These are phyloP conservation scores for Dictyostelium capitatum DNA, from an alignment of 78 protist species.

Conservation along the genomic window DNA sequence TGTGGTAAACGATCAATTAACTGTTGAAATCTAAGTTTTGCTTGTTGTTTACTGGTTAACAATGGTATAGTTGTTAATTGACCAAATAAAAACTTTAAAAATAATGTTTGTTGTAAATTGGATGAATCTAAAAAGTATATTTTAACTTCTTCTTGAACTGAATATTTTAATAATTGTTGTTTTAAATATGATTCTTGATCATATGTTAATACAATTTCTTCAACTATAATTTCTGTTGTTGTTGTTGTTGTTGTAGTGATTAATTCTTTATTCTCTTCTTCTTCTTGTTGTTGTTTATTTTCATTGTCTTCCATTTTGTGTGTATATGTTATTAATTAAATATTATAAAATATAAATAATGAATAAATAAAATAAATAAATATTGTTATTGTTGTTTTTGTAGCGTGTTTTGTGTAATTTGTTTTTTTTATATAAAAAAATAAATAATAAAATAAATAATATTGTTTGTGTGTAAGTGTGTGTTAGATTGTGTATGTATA, in stretches of 20 bases:
- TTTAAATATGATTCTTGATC: constrained; percentile 80
- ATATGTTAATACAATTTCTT: constrained; percentile 24
- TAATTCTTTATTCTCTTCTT: too few species aligned
- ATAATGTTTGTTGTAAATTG: constrained; percentile 30
- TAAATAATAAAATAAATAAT: too few species aligned
- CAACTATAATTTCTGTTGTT: background rate
- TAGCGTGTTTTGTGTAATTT: too few species aligned
- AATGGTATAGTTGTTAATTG: constrained; percentile 61
- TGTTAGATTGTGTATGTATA: too few species aligned
- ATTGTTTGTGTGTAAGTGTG: too few species aligned
- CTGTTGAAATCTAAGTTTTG: constrained; percentile 37
- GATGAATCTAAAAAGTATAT: constrained; percentile 30
- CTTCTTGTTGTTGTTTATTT: background rate
- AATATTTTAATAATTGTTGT: constrained; percentile 72
- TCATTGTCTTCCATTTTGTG: background rate
- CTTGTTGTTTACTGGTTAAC: constrained; percentile 30
- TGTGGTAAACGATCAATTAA: constrained; percentile 58
- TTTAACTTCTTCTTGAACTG: constrained; percentile 49
- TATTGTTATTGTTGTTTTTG: too few species aligned
- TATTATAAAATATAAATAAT: background rate
- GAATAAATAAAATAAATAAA: too few species aligned
- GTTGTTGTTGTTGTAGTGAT: too few species aligned
- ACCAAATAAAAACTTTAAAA: constrained; percentile 50
- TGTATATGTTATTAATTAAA: background rate
- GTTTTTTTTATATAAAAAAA: too few species aligned